Evolutionary conservation across 306 rosid genomes (phyloP), one percentile per base, ranked within the genome.

Genomic region (Phaseolus lunatus): DNA sequence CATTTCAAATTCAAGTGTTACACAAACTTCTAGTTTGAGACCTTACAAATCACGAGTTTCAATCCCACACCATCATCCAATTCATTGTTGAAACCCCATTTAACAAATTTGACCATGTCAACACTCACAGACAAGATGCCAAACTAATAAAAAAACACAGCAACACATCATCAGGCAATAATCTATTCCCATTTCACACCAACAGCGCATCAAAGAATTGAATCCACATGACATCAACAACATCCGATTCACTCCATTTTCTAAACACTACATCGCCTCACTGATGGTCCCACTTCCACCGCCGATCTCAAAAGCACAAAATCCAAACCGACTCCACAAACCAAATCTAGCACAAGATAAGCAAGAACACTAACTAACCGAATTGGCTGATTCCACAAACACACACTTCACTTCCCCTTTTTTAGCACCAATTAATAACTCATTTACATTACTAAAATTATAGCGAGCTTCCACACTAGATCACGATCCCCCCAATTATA

Each of bases 401-500:
- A 77, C 31, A 67, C 5, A 58, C 12, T 45, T 67, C 19, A 70
- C 7, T 19, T 5, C 29, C 49, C 26, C 14, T 5, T 27, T n/a
- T 31, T 10, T 0, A 33, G 35, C 15, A 63, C 2, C 19, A 29
- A 29, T 61, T 64, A 62, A 45, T 19, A 43, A 72, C 26, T 20
- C 1, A 49, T 31, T 35, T 26, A 33, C 27, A 19, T 35, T 57
- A 44, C 27, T 64, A 41, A 37, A 73, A 43, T 29, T 16, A 20
- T 14, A 37, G 41, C 68, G 3, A 0, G 74, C 37, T 68, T 29
- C 26, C 52, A 72, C 62, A 74, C 23, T 39, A 63, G 54, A 78
- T 70, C 80, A 75, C 65, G 80, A 86, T 81, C 83, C 85, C 69
- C 33, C 9, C 73, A n/a, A 73, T 49, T 44, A 37, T 0, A 73